Evolutionary conservation across 2,329 filamentous ascomycete species (phyloP).

Genomic region (Camptophora hylomeconis): DNA sequence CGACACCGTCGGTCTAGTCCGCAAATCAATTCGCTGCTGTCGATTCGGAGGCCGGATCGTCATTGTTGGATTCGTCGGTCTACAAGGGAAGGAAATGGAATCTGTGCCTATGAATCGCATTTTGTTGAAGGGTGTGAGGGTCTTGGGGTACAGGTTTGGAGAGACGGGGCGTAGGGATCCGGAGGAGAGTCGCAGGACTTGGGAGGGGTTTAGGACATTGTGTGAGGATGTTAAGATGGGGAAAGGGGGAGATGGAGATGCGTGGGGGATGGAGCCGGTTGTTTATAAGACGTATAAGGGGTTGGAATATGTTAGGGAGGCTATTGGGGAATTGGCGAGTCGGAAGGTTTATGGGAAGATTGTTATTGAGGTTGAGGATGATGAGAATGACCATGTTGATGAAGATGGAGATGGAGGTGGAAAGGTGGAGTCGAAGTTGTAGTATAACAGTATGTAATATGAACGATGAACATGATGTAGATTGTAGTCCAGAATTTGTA

Average conservation of each 20-base stretch:
- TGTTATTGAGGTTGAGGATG: conserved; percentile 31
- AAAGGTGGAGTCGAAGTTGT: too few species aligned
- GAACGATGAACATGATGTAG: too few species aligned
- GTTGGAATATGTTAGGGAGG: conserved; percentile 35
- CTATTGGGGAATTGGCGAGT: conserved; percentile 37
- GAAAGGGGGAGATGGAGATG: too few species aligned
- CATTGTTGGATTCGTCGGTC: conserved; percentile 45
- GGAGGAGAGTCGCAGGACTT: conserved; percentile 34
- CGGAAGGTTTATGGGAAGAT: conserved; percentile 45
- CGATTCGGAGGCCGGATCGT: conserved; percentile 42
- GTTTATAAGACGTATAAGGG: conserved; percentile 39
- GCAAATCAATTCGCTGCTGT: conserved; percentile 40
- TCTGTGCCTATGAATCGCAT: conserved; percentile 41
- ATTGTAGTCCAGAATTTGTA: too few species aligned
- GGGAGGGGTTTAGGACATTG: conserved; percentile 41
- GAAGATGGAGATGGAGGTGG: too few species aligned
- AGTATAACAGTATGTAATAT: too few species aligned
- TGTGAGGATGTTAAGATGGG: too few species aligned
- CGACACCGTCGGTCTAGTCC: conserved; percentile 45
- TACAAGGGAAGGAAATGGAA: conserved; percentile 38
- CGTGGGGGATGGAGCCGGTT: conserved; percentile 40
- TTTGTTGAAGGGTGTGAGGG: conserved; percentile 38
- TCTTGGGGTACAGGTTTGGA: conserved; percentile 46
- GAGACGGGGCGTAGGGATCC: conserved; percentile 41
- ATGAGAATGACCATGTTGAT: too few species aligned